phyloP scores from a whole-genome alignment of 371 early-diverging fungal species.

The Haplosporangium sp. region DNA sequence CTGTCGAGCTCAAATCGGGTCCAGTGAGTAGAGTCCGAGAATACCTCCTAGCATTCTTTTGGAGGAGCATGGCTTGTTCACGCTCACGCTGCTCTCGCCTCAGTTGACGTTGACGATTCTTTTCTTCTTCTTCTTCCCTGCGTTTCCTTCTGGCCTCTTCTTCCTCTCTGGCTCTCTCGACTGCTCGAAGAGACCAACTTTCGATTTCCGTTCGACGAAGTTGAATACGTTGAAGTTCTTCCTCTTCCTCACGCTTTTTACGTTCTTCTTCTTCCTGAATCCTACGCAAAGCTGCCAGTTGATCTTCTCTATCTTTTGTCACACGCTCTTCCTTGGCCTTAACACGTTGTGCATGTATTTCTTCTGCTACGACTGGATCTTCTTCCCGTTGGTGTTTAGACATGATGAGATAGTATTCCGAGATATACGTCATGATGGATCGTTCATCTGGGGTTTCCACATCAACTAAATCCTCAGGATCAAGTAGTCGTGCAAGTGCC shows the following conservation, averaged over 20 bases:
- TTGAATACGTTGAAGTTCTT: conserved; percentile 50
- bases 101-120: conserved; percentile 29
- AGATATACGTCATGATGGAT: conserved; percentile 70
- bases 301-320: conserved; percentile 33
- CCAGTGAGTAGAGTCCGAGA: not conserved
- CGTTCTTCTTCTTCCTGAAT: conserved; percentile 38
- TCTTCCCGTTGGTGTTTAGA: conserved; percentile 45
- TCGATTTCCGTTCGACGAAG: conserved; percentile 52
- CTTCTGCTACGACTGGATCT: conserved; percentile 20
- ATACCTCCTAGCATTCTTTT: conserved; percentile 8
- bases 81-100: conserved; percentile 52
- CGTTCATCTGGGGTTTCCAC: conserved; percentile 68
- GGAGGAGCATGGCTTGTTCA: conserved; percentile 30
- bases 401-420: conserved; percentile 63
- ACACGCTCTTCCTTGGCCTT: conserved; percentile 48
- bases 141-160: conserved; percentile 53
- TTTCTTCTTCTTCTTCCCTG: conserved; percentile 51
- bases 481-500: conserved; percentile 63
- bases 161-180: conserved; percentile 48
- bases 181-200: conserved; percentile 52
- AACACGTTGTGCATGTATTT: conserved; percentile 22
- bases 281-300: conserved; percentile 20
- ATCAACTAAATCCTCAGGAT: conserved; percentile 65
- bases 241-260: conserved; percentile 39
- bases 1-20: not conserved